Evolutionary conservation across 1,284 basidiomycete species (phyloP).

Genomic region (Ceratobasidium sp.): DNA sequence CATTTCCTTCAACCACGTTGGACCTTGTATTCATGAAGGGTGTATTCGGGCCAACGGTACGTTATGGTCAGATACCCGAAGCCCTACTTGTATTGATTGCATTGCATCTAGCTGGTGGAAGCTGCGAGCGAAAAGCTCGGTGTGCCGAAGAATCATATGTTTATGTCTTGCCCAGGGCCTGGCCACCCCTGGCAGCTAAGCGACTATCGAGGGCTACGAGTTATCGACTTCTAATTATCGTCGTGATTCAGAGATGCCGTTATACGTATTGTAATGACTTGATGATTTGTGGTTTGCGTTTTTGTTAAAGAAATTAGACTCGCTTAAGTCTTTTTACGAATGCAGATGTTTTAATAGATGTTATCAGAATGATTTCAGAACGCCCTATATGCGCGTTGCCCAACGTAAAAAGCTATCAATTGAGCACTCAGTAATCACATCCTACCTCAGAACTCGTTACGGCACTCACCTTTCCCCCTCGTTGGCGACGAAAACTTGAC

Average conservation of each 20-base stretch:
- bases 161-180: slow-evolving; percentile 45
- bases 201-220: slow-evolving; percentile 46
- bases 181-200: slow-evolving; percentile 43
- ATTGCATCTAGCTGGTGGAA: slow-evolving; percentile 44
- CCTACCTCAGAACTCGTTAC: background rate
- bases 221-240: slow-evolving; percentile 42
- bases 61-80: background rate
- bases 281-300: background rate
- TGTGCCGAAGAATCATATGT: slow-evolving; percentile 46
- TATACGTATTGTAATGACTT: background rate
- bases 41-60: slow-evolving; percentile 41
- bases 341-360: background rate
- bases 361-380: background rate
- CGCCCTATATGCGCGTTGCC: slow-evolving; percentile 26
- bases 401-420: slow-evolving; percentile 5
- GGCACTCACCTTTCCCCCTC: slow-evolving; percentile 21
- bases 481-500: slow-evolving; percentile 45
- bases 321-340: background rate
- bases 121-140: slow-evolving; percentile 45
- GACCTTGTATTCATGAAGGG: slow-evolving; percentile 46
- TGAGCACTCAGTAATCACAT: background rate
- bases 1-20: slow-evolving; percentile 45
- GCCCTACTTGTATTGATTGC: background rate
- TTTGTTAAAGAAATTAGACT: background rate
- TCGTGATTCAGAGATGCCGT: background rate